Base-by-base conservation (phyloP, 257 asterid species). In the Nicotiana knightiana region DNA sequence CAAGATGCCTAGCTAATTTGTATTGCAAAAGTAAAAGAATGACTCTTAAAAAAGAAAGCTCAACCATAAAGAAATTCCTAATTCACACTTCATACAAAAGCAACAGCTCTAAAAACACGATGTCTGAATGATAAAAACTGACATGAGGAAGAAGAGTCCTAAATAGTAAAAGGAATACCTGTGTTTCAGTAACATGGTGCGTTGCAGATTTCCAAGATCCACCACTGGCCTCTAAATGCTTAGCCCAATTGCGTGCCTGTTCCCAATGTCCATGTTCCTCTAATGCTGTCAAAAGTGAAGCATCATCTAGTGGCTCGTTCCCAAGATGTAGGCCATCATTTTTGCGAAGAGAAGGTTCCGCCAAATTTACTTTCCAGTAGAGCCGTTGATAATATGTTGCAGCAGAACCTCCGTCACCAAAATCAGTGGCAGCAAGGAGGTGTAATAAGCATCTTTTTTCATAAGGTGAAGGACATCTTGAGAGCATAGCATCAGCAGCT, bases 201-300 rank as follows among this genome's bases (percentile, higher is more conserved):
- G 87, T 89, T 30, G 93, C 97, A 86, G 90, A 93, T 87, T 89
- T 93, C 99, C 98, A 94, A 54, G 95, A 82, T 87, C 93, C 99
- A 82, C 94, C 97, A 86, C 97, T 88, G 81, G 91, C 93, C 87
- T 96, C 99, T 90, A 96, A 89, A 84, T 96, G 96, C 84, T 88
- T 89, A 77, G 97, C 99, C 98, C 97, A 96, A 85, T 88, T 89
- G 85, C 98, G 98, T 81, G 99, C 99, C 85, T 94, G 94, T 77
- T 96, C 99, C 99, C 99, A 96, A 77, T 91, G 92, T 43, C 98
- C 97, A 87, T 92, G 91, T 81, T 89, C 88, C 85, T 90, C 91
- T 84, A 96, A 85, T n/a, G 95, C 97, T 67, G 90, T 78, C 83
- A 96, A 85, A 86, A 96, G 97, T 35, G 97, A 90, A 86, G 93